Base-by-base conservation (phyloP, 2,329 filamentous ascomycete genomes). In the Penicillium sp. region DNA sequence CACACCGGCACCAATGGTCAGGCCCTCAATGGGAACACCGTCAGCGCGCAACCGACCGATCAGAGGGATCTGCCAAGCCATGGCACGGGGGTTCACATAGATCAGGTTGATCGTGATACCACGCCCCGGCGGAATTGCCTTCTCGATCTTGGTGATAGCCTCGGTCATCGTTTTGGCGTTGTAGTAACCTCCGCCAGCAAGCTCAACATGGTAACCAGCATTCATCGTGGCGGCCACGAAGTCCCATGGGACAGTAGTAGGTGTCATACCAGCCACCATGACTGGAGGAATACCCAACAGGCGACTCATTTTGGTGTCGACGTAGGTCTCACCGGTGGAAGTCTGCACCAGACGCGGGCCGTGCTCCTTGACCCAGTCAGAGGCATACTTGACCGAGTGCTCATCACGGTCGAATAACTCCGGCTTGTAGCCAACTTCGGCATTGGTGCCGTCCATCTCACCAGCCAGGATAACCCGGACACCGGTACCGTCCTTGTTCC, bases 401-500 rank as follows among this genome's bases (percentile, higher is more conserved):
- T 96, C 89, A 67, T 98, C 93, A 49, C 93, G 87, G 68, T 98
- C 92, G 63, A 98, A 98, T 44, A 98, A 80, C 74, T 98, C 93
- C 2, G 92, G 87, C 79, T 98, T 98, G 79, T 96, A 98, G 47
- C 93, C 93, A 54, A 98, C 87, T 71, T 97, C 93, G 28, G 81
- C 79, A 52, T 95, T 87, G 18, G 90, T 90, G 44, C 92, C 92
- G 63, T 92, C 88, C 63, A 98, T 87, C n/a, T 89, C 82, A 56
- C 95, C 93, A 38, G 90, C 93, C 50, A 98, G 81, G 58, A 98
- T 95, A 58, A 98, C 91, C 53, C 92, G 89, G 31, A 98, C 93
- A 64, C 93, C 93, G 50, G 90, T 97, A 56, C 93, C 93, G 71
- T 98, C 95, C 78, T 98, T 98, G 81, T 97, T 98, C 63, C 93